Conservation (phyloP, 1,284 basidiomycete genomes). For the Irpex lacteus region DNA sequence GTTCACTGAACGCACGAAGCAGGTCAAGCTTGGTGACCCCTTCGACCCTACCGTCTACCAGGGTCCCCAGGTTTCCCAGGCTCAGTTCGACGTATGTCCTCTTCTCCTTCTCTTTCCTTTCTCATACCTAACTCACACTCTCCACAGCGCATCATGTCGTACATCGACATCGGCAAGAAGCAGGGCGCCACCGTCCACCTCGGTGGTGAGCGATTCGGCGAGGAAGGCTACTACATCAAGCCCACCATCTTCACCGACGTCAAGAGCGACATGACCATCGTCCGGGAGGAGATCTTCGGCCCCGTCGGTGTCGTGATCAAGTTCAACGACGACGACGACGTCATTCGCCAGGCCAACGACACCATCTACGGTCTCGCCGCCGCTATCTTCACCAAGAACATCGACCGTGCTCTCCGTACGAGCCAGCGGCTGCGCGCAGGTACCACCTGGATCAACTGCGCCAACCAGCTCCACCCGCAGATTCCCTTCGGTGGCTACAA, state of each 20-base stretch:
- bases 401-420: slow-evolving; percentile 72
- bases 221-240: slow-evolving; percentile 72
- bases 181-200: slow-evolving; percentile 80
- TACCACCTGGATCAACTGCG: slow-evolving; percentile 52
- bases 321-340: slow-evolving; percentile 63
- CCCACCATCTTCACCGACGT: slow-evolving; percentile 89
- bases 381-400: slow-evolving; percentile 81
- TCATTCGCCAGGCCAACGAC: slow-evolving; percentile 81
- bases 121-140: slow-evolving; percentile 4
- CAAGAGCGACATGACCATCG: slow-evolving; percentile 80
- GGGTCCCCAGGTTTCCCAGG: slow-evolving; percentile 85
- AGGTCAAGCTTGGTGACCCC: slow-evolving; percentile 76
- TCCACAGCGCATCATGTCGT: slow-evolving; percentile 77
- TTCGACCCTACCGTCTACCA: slow-evolving; percentile 72
- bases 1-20: slow-evolving; percentile 58
- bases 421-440: slow-evolving; percentile 83
- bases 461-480: slow-evolving; percentile 39
- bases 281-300: slow-evolving; percentile 90
- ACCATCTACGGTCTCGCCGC: slow-evolving; percentile 80
- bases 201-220: slow-evolving; percentile 76
- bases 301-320: slow-evolving; percentile 78
- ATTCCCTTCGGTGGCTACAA: slow-evolving; percentile 92
- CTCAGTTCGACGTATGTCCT: slow-evolving; percentile 57
- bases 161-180: slow-evolving; percentile 83
- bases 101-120: neutral